phyloP scores from a whole-genome alignment of 2,329 filamentous ascomycete genomes.

The Dothistroma pini region DNA sequence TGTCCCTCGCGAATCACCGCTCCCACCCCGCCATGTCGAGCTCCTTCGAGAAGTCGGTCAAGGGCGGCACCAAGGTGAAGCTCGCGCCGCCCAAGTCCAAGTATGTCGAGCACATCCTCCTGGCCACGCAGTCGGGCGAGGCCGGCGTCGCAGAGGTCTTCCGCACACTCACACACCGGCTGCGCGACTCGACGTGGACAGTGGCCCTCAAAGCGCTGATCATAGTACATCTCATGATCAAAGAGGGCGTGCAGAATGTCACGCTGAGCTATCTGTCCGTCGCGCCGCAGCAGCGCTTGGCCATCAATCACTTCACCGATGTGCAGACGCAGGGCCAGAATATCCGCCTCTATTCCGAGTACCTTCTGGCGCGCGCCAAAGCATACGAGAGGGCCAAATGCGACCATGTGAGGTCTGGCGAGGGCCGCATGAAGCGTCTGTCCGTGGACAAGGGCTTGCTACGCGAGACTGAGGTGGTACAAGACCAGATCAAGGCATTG shows the following conservation, averaged over 20 bases:
- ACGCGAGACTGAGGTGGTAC: slow-evolving; percentile 85
- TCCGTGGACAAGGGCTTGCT: slow-evolving; percentile 88
- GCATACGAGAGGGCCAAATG: slow-evolving; percentile 80
- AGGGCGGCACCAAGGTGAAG: slow-evolving; percentile 98
- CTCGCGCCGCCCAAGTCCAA: slow-evolving; percentile 91
- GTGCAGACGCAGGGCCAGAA: slow-evolving; percentile 94
- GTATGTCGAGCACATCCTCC: slow-evolving; percentile 96
- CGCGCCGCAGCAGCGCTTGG: slow-evolving; percentile 71
- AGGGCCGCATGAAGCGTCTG: slow-evolving; percentile 77
- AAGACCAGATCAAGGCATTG: slow-evolving; percentile 79
- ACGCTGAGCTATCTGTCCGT: slow-evolving; percentile 81
- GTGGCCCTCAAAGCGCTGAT: slow-evolving; percentile 98
- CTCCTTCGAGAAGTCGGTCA: slow-evolving; percentile 98
- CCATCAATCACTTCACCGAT: slow-evolving; percentile 88
- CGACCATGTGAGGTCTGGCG: slow-evolving; percentile 83
- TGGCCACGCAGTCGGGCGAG: slow-evolving; percentile 92
- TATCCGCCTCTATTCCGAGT: slow-evolving; percentile 86
- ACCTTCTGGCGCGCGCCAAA: slow-evolving; percentile 75
- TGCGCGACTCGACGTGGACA: slow-evolving; percentile 98
- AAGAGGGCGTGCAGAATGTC: slow-evolving; percentile 85
- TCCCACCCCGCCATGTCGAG: slow-evolving; percentile 59
- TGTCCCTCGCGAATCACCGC: slow-evolving; percentile 16
- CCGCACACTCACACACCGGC: slow-evolving; percentile 77
- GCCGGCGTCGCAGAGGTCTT: slow-evolving; percentile 95
- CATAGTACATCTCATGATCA: slow-evolving; percentile 94